Evolutionary conservation across 2,329 filamentous ascomycete species (phyloP), one percentile per base, ranked within the genome.

Genomic region (Zymoseptoria ardabiliae): DNA sequence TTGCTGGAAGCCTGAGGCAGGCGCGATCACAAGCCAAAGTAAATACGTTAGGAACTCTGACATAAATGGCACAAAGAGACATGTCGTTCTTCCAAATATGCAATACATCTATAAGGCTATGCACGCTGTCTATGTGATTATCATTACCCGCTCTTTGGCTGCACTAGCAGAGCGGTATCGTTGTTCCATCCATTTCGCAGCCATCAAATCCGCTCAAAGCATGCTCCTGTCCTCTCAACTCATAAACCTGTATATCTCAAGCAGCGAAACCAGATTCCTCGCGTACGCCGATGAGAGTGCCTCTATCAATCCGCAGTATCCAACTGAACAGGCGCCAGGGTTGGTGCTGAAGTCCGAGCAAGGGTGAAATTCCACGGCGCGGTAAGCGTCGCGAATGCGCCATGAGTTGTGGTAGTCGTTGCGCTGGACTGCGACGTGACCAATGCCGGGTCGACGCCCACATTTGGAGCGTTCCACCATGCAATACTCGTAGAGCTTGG

Each of bases 81-180:
- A 45, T n/a, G 13, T 6, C n/a, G 13, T 45, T 45, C 35, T 17
- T 6, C 17, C 11, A 5, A 45, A 45, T 17, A 7, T 17, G 35
- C 17, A n/a, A n/a, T 45, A 13, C 17, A n/a, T 45, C 13, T 45
- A 17, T 45, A 45, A 45, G 11, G 8, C 28, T 30, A 30, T 30
- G 6, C 28, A 30, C 6, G 28, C 6, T 6, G 35, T 45, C 35
- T 45, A 45, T 45, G 4, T 45, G 17, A 17, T 45, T 45, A n/a
- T 45, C 35, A 56, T 59, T 55, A 62, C 55, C 59, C 60, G 55
- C 60, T 63, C 62, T 30, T 50, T 56, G 56, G 64, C 64, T 66
- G 64, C 64, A 66, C 64, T 65, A 66, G 64, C 64, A 63, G 64
- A 66, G 64, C 55, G 52, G 61, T 60, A 56, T 21, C 52, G 49